Conservation (phyloP, 176 grass and related monocot genomes). For the Puya raimondii region DNA sequence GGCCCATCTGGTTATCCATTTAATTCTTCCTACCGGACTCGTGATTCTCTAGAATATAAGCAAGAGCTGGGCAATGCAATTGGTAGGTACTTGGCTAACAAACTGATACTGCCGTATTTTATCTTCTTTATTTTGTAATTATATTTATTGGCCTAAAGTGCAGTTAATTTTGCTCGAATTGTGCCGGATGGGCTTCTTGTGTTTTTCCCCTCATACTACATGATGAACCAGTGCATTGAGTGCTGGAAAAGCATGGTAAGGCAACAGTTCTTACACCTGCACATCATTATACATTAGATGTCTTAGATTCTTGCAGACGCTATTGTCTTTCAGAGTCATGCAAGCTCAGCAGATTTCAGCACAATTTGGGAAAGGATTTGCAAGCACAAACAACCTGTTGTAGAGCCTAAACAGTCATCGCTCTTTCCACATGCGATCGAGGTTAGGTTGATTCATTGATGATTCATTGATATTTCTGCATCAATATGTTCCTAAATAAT, state of each 20-base stretch:
- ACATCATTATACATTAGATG: neutral
- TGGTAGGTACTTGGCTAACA: conserved; percentile 35
- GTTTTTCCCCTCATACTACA: conserved; percentile 98
- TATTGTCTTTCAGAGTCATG: conserved; percentile 53
- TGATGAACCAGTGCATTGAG: conserved; percentile 91
- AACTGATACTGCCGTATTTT: neutral
- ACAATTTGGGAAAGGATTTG: conserved; percentile 93
- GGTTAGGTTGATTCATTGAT: conserved; percentile 30
- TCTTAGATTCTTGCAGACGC: neutral
- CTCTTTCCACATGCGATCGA: conserved; percentile 84
- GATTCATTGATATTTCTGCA: conserved; percentile 15
- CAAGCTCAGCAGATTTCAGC: conserved; percentile 45
- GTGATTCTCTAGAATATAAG: conserved; percentile 83
- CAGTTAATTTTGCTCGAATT: conserved; percentile 94
- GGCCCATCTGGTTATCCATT: conserved; percentile 86
- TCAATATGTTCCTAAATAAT: neutral
- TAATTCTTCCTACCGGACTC: conserved; percentile 79
- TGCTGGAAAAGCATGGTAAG: conserved; percentile 90
- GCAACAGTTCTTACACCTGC: neutral
- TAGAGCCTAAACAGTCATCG: conserved; percentile 89
- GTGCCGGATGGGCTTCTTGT: conserved; percentile 92
- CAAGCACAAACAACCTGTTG: conserved; percentile 87
- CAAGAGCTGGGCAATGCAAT: conserved; percentile 89
- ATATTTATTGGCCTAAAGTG: conserved; percentile 11
- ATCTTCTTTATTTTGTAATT: neutral